Percentiles rank a stretch among this genome's conserved stretches.
Evolutionary conservation across 2,329 filamentous ascomycete species (phyloP).

Genomic region (Phoma sp.): DNA sequence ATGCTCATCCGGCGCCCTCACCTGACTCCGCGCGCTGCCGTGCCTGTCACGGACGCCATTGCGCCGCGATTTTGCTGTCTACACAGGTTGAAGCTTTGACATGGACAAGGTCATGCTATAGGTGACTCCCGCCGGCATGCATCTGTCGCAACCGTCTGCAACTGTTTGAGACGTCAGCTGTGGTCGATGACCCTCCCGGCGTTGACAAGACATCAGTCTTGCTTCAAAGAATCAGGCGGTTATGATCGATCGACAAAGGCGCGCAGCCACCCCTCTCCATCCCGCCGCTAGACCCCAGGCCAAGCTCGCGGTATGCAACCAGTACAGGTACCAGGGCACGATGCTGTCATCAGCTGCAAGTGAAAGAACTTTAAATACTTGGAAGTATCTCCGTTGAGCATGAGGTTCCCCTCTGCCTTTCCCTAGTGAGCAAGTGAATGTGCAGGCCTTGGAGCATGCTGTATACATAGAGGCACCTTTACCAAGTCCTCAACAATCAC

Average conservation of each 20-base stretch:
- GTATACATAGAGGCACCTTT: no score
- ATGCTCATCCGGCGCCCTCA: conserved; percentile 18
- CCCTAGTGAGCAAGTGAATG: not conserved
- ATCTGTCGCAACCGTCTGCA: not conserved
- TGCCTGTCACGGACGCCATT: conserved; percentile 24
- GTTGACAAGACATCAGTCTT: not conserved
- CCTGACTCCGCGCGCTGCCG: conserved; percentile 24
- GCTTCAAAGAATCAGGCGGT: conserved; percentile 11
- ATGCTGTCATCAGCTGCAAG: conserved; percentile 21
- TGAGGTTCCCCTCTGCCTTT: not conserved
- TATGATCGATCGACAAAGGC: conserved; percentile 37
- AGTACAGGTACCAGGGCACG: conserved; percentile 23
- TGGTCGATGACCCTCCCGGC: not conserved
- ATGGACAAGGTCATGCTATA: not conserved
- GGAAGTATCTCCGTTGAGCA: not conserved
- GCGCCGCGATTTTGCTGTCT: conserved; percentile 14
- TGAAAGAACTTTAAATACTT: conserved; percentile 30
- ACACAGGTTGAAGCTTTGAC: no score
- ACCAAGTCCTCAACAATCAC: no score
- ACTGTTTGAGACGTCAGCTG: not conserved
- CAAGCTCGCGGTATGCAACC: conserved; percentile 28
- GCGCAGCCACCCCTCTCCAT: conserved; percentile 30
- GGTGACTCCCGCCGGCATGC: not conserved
- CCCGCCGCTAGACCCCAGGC: conserved; percentile 33
- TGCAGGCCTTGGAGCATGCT: no score